Evolutionary conservation across 2,329 filamentous ascomycete genomes (phyloP), one percentile per base, ranked within the genome.

Genomic region (Lachnellula hyalina): DNA sequence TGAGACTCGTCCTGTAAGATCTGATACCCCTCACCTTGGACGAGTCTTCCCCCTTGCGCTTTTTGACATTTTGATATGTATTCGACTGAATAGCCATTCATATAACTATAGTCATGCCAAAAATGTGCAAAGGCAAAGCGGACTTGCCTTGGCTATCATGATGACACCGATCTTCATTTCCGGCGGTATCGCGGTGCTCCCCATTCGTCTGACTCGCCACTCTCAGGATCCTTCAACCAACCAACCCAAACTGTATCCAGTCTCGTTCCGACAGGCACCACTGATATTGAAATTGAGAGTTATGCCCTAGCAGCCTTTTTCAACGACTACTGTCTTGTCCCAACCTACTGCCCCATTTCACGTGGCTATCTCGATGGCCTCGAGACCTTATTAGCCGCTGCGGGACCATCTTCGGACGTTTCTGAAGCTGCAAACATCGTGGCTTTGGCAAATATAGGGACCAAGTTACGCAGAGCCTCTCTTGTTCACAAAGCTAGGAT

Each of bases 1-100:
- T 45, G 56, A 59, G 52, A 53, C 51, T 42, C 61, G 61, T 38
- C 61, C 61, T 36, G 61, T 63, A 58, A 38, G 61, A 53, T 44
- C 23, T 9, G 14, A 38, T 35, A 21, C 12, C 49, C 17, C 38
- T 28, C 36, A 50, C 14, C 17, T 32, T n/a, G 28, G 12, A 12
- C 42, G 5, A 36, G 28, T 36, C 17, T 8, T n/a, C 32, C 12
- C 15, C 15, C 4, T 47, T 38, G 15, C 21, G 35, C 35, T 44
- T 47, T 17, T 12, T 1, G 42, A 25, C 23, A 34, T 23, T 7
- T 35, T 35, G 6, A 25, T 12, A 4, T 21, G 2, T 32, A 21
- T 28, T 47, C 14, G 21, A 14, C 21, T 47, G 11, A 47, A 23
- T n/a, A 17, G n/a, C 23, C 23, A 28, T 15, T 19, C 36, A 17